These are phyloP conservation scores for Microbotryomycetes sp. DNA, from an alignment of 1,284 basidiomycete species.

Conservation along the genomic window DNA sequence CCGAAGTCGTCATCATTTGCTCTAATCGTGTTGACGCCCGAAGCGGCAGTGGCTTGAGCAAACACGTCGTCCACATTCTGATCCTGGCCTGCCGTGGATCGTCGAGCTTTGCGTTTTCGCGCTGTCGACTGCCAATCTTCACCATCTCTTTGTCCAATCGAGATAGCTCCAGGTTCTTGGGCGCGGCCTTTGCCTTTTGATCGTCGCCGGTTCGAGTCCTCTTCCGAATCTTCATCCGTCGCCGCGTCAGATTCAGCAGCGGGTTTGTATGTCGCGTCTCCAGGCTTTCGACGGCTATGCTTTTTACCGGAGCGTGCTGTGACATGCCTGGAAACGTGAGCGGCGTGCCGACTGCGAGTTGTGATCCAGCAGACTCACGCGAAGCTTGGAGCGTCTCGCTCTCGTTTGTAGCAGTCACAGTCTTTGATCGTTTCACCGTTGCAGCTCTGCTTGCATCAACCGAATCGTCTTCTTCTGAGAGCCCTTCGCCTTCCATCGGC, in stretches of 20 bases:
- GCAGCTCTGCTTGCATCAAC: not conserved
- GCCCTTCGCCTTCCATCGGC: too few relatives aligned
- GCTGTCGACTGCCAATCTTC: slow-evolving; percentile 19
- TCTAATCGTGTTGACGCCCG: not conserved
- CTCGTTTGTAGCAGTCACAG: too few relatives aligned
- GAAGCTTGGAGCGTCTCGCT: not conserved
- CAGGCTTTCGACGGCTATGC: not conserved
- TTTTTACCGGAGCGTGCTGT: not conserved
- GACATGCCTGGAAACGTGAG: not conserved
- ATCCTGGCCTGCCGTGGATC: not conserved
- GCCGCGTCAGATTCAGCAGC: not conserved
- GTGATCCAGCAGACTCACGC: not conserved
- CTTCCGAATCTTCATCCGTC: slow-evolving; percentile 1
- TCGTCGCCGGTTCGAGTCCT: slow-evolving; percentile 5
- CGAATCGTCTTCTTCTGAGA: not conserved
- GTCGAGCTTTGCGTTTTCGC: slow-evolving; percentile 6
- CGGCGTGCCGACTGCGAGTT: not conserved
- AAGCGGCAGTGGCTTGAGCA: not conserved
- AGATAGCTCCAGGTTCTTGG: slow-evolving; percentile 12
- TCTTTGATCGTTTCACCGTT: too few relatives aligned
- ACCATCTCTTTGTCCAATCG: slow-evolving; percentile 24
- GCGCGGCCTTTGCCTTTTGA: slow-evolving; percentile 24
- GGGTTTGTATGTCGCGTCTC: slow-evolving; percentile 10
- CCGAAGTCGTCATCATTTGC: not conserved
- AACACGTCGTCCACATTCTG: not conserved